Percentiles rank a stretch among this genome's conserved stretches.
Conservation (phyloP, 2,329 filamentous ascomycete genomes). For the Cordyceps pruinosa region DNA sequence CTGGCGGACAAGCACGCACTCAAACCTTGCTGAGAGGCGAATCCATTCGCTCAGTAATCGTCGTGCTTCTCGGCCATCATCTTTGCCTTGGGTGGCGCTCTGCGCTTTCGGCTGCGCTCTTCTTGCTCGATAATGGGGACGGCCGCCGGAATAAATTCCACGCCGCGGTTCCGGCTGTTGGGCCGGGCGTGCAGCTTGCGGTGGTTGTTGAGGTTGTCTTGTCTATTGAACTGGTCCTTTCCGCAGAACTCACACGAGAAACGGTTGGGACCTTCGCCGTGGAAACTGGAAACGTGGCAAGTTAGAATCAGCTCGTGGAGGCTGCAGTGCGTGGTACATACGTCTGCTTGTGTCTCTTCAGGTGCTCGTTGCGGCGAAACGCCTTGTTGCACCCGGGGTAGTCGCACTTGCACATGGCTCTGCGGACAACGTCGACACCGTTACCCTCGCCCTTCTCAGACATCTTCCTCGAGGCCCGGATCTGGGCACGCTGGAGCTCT, state of each 20-base stretch:
- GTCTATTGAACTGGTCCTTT: constrained; percentile 35
- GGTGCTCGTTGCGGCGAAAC: constrained; percentile 47
- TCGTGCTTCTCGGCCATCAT: constrained; percentile 24
- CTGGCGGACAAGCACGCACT: neutral
- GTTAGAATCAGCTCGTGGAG: constrained; percentile 1
- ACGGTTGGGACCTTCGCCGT: constrained; percentile 33
- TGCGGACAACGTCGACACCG: constrained; percentile 30
- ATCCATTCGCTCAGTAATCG: constrained; percentile 20
- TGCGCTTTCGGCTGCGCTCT: constrained; percentile 33
- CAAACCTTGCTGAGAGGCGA: neutral
- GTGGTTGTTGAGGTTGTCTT: constrained; percentile 37
- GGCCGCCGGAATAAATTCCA: constrained; percentile 33
- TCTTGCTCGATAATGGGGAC: constrained; percentile 35
- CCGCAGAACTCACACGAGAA: constrained; percentile 37
- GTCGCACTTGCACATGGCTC: constrained; percentile 39
- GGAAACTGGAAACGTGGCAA: constrained; percentile 21
- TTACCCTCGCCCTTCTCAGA: constrained; percentile 23
- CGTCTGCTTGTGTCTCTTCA: constrained; percentile 49
- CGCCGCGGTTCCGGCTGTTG: constrained; percentile 33
- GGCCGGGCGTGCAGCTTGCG: constrained; percentile 34
- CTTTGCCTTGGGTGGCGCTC: constrained; percentile 33
- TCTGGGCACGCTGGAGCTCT: constrained; percentile 37
- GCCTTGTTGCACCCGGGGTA: constrained; percentile 40
- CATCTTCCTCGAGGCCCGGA: constrained; percentile 25
- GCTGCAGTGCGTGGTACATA: constrained; percentile 26